A percentile compares a stretch with the other conserved stretches of the same genome.
Conservation (phyloP, 2,329 filamentous ascomycete genomes). For the Aspergillus sp. region DNA sequence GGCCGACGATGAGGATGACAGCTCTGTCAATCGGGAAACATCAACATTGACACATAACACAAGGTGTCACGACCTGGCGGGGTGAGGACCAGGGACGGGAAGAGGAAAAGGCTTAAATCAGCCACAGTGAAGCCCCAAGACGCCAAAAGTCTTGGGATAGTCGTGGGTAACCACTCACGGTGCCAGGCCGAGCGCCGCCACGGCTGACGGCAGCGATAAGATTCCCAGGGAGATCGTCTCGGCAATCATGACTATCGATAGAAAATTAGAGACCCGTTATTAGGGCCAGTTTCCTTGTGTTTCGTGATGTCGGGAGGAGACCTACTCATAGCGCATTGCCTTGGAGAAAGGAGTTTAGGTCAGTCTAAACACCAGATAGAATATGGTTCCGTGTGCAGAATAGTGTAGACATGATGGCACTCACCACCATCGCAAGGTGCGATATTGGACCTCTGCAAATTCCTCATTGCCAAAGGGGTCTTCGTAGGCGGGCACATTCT, state of each 20-base stretch:
- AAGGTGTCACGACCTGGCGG: not conserved
- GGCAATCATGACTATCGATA: conserved; percentile 50
- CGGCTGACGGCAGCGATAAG: conserved; percentile 52
- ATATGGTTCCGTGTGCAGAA: no score
- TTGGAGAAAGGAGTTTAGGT: conserved; percentile 7
- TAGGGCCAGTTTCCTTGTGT: no score
- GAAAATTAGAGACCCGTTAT: not conserved
- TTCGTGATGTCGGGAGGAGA: not conserved
- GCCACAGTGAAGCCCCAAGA: not conserved
- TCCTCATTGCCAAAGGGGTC: conserved; percentile 37
- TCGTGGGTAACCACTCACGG: conserved; percentile 32
- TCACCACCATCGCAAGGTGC: conserved; percentile 46
- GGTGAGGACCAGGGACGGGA: not conserved
- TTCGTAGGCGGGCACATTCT: conserved; percentile 1
- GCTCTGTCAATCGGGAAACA: conserved; percentile 1
- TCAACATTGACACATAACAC: not conserved
- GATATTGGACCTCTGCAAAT: conserved; percentile 46
- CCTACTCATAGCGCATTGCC: conserved; percentile 41
- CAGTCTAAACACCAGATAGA: no score
- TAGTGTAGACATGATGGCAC: not conserved
- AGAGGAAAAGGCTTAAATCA: not conserved
- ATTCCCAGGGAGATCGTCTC: conserved; percentile 58
- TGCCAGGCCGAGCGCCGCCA: conserved; percentile 52
- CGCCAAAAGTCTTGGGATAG: not conserved
- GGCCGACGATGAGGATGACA: conserved; percentile 47